Base-by-base conservation (phyloP, 345 rosid genomes). In the Boechera retrofracta region DNA sequence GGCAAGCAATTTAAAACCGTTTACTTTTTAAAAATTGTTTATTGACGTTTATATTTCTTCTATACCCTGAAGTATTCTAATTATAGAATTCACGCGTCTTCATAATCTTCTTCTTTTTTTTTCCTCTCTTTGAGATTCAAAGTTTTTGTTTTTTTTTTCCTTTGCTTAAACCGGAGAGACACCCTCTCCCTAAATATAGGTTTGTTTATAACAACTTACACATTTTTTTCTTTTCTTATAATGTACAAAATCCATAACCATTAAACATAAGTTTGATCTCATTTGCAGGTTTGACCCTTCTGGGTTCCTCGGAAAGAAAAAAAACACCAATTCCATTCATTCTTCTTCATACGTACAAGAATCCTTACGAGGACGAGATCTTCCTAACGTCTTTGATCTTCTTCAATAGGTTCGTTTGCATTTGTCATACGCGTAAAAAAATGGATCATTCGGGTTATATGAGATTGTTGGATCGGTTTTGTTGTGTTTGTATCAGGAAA, bases 1-100 rank as follows among this genome's bases (percentile, higher is more conserved):
- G 65, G 81, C 88, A 88, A 90, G 88, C 76, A 84, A 86, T 73
- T 45, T 48, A 4, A 18, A 67, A 44, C 71, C 69, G 73, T 77
- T 53, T 54, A 52, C 69, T 65, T 67, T 57, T 2, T 9, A 8
- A 8, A 6, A 33, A 33, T 33, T 11, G 24, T 77, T 54, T 26
- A 7, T 38, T 56, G 8, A 28, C 32, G 26, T 15, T 67, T 45
- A 10, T 15, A 38, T 41, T 2, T 39, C 9, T 24, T 28, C 29
- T 28, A 71, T 26, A 62, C 9, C 61, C 56, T 3, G 33, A 78
- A 12, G 60, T 29, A 58, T 41, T 56, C 81, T 68, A 77, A 72
- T 64, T 78, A 65, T 72, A 72, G 81, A 77, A 77, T 5, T 62
- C n/a, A 36, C 18, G 5, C 62, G 39, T 65, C 71, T 56, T 57